phyloP scores from a whole-genome alignment of 2,329 filamentous ascomycete genomes.

The Apiospora pterosperma region DNA sequence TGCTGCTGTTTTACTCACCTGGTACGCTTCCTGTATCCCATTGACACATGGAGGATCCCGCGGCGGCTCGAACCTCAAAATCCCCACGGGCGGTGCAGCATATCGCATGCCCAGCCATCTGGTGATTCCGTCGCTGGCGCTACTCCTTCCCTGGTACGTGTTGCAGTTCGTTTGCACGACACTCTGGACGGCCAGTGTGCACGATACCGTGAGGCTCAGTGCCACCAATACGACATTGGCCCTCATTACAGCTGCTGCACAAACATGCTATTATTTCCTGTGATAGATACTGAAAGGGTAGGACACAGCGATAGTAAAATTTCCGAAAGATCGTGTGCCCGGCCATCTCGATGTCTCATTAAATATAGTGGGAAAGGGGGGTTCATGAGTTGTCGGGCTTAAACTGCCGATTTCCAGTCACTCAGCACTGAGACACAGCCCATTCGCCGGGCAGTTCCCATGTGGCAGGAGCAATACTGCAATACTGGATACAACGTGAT shows the following conservation, averaged over 20 bases:
- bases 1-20: neutral
- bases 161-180: neutral
- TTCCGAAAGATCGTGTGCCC: neutral
- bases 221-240: neutral
- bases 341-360: neutral
- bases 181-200: neutral
- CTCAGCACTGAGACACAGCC: neutral
- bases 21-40: neutral
- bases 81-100: neutral
- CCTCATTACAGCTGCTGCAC: neutral
- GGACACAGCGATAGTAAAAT: neutral
- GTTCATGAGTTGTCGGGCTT: neutral
- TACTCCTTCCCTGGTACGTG: neutral
- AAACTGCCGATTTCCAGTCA: neutral
- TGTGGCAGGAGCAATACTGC: neutral
- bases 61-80: neutral
- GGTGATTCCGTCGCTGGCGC: neutral
- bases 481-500: neutral
- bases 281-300: no score
- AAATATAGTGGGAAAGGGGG: neutral
- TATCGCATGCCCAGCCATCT: slow-evolving; percentile 5
- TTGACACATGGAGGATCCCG: neutral
- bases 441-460: neutral
- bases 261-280: neutral
- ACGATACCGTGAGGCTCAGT: neutral